Conservation (phyloP, 768 basidiomycete genomes). For the Suillus occidentalis region DNA sequence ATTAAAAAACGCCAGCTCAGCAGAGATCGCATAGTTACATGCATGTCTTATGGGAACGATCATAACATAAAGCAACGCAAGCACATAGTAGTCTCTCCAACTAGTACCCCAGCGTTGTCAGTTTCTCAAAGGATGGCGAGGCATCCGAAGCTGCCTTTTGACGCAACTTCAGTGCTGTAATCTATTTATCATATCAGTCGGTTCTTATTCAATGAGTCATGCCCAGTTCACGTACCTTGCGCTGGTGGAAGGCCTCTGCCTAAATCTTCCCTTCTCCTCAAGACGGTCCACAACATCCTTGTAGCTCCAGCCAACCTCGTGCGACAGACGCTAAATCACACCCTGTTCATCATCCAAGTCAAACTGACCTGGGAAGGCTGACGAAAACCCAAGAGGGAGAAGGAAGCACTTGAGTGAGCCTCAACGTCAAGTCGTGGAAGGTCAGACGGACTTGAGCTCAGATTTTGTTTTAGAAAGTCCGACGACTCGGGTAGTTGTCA, state of each 20-base stretch:
- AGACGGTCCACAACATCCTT: conserved; percentile 99
- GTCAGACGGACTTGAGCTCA: no score
- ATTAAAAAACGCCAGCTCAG: conserved; percentile 13
- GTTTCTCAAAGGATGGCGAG: no score
- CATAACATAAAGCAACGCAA: conserved; percentile 39
- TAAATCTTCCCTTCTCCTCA: conserved; percentile 99
- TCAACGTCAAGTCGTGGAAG: no score
- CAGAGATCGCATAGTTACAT: conserved; percentile 39
- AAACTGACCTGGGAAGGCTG: no score
- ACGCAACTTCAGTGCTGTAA: conserved; percentile 90
- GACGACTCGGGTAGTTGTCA: no score
- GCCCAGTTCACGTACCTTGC: conserved; percentile 75
- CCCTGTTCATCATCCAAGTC: conserved; percentile 2
- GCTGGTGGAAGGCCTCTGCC: conserved; percentile 98
- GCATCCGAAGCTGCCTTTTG: conserved; percentile 78
- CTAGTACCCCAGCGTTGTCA: no score
- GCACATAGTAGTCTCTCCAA: no score
- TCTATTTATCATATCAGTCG: conserved; percentile 41
- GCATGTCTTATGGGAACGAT: conserved; percentile 41
- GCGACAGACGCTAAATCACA: conserved; percentile 78
- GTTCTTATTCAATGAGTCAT: neutral
- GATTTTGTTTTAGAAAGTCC: no score
- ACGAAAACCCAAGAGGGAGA: no score
- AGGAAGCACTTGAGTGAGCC: no score
- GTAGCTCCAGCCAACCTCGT: conserved; percentile 99